phyloP scores from a whole-genome alignment of 371 early-diverging fungal species.

The Saksenaea oblongispora region DNA sequence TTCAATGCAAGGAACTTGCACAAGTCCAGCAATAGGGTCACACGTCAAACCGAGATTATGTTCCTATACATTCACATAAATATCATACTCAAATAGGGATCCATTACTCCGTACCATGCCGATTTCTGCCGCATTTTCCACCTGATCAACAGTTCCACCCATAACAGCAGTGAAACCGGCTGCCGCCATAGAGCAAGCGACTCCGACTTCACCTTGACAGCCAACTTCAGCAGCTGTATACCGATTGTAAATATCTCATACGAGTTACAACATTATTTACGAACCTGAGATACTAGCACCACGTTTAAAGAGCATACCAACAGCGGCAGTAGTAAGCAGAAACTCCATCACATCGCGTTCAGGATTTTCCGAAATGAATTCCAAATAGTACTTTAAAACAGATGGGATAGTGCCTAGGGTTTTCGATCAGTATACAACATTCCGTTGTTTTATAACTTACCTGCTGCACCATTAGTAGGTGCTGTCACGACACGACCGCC shows the following conservation, averaged over 20 bases:
- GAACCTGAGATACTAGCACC: constrained; percentile 83
- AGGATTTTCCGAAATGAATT: constrained; percentile 88
- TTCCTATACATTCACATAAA: constrained; percentile 34
- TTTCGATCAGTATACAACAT: background rate
- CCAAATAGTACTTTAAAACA: constrained; percentile 92
- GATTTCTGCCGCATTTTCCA: constrained; percentile 96
- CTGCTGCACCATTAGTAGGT: constrained; percentile 93
- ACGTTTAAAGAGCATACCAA: constrained; percentile 96
- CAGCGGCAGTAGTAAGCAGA: constrained; percentile 87
- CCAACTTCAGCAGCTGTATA: constrained; percentile 89
- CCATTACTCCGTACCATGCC: constrained; percentile 70
- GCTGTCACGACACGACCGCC: constrained; percentile 95
- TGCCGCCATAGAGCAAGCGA: constrained; percentile 97
- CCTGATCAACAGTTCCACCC: constrained; percentile 89
- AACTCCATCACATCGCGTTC: constrained; percentile 91
- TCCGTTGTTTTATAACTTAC: constrained; percentile 32
- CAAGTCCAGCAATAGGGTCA: constrained; percentile 92
- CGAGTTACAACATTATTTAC: background rate
- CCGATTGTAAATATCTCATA: background rate
- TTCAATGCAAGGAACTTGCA: constrained; percentile 96
- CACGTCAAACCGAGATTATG: constrained; percentile 95
- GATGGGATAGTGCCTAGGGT: constrained; percentile 74
- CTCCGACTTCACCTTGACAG: constrained; percentile 90
- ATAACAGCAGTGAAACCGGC: constrained; percentile 94
- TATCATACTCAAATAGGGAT: background rate